Conservation (phyloP, 1,139 yeast species). For the Sugiyamaella japonica region DNA sequence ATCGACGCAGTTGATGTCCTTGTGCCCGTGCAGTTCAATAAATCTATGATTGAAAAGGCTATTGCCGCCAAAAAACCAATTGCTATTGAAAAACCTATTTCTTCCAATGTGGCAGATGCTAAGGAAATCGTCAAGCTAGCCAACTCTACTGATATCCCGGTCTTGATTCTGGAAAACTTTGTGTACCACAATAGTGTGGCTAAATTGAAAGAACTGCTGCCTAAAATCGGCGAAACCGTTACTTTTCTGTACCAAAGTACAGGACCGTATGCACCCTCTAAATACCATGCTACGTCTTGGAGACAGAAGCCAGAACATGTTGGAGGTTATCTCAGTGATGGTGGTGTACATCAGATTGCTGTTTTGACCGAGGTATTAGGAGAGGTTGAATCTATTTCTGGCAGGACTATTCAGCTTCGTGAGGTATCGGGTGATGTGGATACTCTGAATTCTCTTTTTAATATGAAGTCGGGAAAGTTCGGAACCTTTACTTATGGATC, state of each 20-base stretch:
- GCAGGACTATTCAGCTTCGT: conserved; percentile 72
- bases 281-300: conserved; percentile 69
- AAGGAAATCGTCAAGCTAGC: conserved; percentile 69
- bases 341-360: conserved; percentile 94
- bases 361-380: conserved; percentile 83
- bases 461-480: conserved; percentile 61
- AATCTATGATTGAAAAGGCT: conserved; percentile 62
- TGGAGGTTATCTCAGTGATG: conserved; percentile 89
- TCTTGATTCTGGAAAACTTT: conserved; percentile 84
- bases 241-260: conserved; percentile 80
- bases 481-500: conserved; percentile 92
- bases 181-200: conserved; percentile 60
- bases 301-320: conserved; percentile 85
- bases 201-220: conserved; percentile 54
- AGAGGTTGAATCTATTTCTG: conserved; percentile 64
- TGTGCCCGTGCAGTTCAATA: conserved; percentile 80
- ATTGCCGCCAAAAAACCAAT: conserved; percentile 73
- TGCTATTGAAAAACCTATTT: conserved; percentile 85
- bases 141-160: conserved; percentile 59
- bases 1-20: conserved; percentile 80
- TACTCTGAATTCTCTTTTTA: conserved; percentile 66
- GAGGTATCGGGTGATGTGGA: conserved; percentile 79
- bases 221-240: conserved; percentile 71
- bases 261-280: conserved; percentile 67
- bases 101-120: conserved; percentile 81